Conservation (phyloP, 2,329 filamentous ascomycete genomes). For the Knufia petricola region DNA sequence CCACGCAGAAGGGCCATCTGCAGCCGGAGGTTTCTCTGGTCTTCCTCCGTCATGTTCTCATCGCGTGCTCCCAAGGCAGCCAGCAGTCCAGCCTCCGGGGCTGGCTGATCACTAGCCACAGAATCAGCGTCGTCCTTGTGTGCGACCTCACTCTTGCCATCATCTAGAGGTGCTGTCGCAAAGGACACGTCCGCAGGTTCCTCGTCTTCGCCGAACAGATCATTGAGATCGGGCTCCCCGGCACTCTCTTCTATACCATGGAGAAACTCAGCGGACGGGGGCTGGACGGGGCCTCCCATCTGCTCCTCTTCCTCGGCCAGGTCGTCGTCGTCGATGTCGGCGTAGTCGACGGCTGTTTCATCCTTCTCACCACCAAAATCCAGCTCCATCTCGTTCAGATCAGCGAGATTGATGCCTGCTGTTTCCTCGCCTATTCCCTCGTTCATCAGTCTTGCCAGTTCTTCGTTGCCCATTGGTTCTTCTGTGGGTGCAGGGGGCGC, state of each 20-base stretch:
- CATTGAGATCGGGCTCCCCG: slow-evolving; percentile 45
- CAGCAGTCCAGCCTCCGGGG: slow-evolving; percentile 13
- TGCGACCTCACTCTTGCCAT: slow-evolving; percentile 11
- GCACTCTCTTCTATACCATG: slow-evolving; percentile 40
- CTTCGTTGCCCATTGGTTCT: slow-evolving; percentile 4
- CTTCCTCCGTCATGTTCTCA: slow-evolving; percentile 9
- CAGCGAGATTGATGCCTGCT: slow-evolving; percentile 18
- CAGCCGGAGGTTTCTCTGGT: slow-evolving; percentile 31
- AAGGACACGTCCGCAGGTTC: slow-evolving; percentile 13
- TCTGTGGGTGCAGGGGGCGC: slow-evolving; percentile 14
- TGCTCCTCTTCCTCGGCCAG: slow-evolving; percentile 61
- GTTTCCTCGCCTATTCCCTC: slow-evolving; percentile 29
- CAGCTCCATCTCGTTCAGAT: slow-evolving; percentile 21
- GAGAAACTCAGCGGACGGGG: slow-evolving; percentile 13
- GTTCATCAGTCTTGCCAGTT: slow-evolving; percentile 26
- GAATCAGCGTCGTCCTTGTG: slow-evolving; percentile 17
- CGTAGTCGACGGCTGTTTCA: slow-evolving; percentile 73
- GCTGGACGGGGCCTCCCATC: slow-evolving; percentile 16
- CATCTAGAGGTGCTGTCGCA: slow-evolving; percentile 7
- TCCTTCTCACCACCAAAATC: slow-evolving; percentile 68
- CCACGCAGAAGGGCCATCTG: slow-evolving; percentile 39
- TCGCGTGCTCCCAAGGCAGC: slow-evolving; percentile 2
- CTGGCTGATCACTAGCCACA: slow-evolving; percentile 14
- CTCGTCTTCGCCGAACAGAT: slow-evolving; percentile 22
- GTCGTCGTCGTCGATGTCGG: slow-evolving; percentile 86